These are phyloP conservation scores for Pythium guiyangense DNA, from an alignment of 352 stramenopile species.

Conservation along the genomic window DNA sequence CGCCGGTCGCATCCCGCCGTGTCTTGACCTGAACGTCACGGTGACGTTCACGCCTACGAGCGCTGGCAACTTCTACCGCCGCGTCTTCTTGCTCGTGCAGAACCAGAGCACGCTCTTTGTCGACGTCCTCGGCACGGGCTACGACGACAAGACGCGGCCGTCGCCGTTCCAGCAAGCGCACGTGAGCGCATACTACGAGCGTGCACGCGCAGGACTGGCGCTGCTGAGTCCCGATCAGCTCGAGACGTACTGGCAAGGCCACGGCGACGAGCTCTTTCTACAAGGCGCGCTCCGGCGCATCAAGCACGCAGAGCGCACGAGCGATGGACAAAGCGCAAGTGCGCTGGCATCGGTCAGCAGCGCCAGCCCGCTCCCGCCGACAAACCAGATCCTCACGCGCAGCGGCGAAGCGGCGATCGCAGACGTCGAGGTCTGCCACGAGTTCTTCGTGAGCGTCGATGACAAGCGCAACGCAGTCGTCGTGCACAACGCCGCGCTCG, in stretches of 20 bases:
- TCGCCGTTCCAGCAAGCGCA: constrained; percentile 90
- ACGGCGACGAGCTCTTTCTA: constrained; percentile 64
- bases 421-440: constrained; percentile 68
- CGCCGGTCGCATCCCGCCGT: constrained; percentile 72
- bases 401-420: constrained; percentile 79
- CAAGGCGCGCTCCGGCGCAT: constrained; percentile 37
- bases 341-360: background rate
- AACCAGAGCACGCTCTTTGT: constrained; percentile 84
- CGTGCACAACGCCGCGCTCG: constrained; percentile 36
- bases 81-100: constrained; percentile 82
- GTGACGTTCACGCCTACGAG: constrained; percentile 80
- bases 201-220: constrained; percentile 49
- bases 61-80: constrained; percentile 89
- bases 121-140: constrained; percentile 88
- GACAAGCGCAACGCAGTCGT: constrained; percentile 54
- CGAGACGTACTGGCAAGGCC: constrained; percentile 62
- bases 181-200: constrained; percentile 75
- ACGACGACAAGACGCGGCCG: constrained; percentile 85
- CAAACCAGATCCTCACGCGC: constrained; percentile 59
- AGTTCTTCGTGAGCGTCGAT: constrained; percentile 80
- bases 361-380: constrained; percentile 13
- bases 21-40: constrained; percentile 74
- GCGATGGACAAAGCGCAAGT: background rate
- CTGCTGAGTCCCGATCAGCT: constrained; percentile 79
- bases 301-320: constrained; percentile 13